Evolutionary conservation across 2,329 filamentous ascomycete genomes (phyloP).

Genomic region (Fusarium burgessii): DNA sequence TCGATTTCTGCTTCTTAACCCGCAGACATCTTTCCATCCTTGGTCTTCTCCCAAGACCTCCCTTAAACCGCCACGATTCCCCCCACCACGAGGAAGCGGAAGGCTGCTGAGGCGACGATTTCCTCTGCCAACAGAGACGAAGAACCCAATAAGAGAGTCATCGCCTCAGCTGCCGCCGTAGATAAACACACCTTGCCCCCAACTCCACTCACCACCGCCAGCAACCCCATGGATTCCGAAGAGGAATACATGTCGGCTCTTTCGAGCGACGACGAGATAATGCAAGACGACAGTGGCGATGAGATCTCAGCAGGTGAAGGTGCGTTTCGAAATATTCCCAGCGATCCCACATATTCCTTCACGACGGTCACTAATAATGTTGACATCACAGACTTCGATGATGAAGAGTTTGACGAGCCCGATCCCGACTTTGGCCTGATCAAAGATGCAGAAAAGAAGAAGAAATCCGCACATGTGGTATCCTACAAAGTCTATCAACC

Average conservation of each 20-base stretch:
- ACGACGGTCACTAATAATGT: conserved; percentile 27
- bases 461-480: conserved; percentile 82
- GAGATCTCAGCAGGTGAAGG: conserved; percentile 68
- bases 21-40: conserved; percentile 29
- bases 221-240: conserved; percentile 88
- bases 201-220: conserved; percentile 66
- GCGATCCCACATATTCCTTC: conserved; percentile 12
- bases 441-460: conserved; percentile 76
- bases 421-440: conserved; percentile 66
- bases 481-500: conserved; percentile 86
- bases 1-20: conserved; percentile 30
- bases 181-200: conserved; percentile 62
- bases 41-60: conserved; percentile 20
- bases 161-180: conserved; percentile 64
- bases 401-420: conserved; percentile 68
- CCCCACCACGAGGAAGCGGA: conserved; percentile 70
- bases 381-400: conserved; percentile 63
- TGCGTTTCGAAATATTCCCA: conserved; percentile 45
- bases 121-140: conserved; percentile 58
- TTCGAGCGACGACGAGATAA: conserved; percentile 79
- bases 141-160: conserved; percentile 65
- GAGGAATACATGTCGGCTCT: conserved; percentile 90
- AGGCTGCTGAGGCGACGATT: conserved; percentile 74
- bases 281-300: conserved; percentile 83
- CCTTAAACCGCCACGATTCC: conserved; percentile 65